Evolutionary conservation across 441 rosid genomes (phyloP).

Genomic region (Bruguiera hainesii): DNA sequence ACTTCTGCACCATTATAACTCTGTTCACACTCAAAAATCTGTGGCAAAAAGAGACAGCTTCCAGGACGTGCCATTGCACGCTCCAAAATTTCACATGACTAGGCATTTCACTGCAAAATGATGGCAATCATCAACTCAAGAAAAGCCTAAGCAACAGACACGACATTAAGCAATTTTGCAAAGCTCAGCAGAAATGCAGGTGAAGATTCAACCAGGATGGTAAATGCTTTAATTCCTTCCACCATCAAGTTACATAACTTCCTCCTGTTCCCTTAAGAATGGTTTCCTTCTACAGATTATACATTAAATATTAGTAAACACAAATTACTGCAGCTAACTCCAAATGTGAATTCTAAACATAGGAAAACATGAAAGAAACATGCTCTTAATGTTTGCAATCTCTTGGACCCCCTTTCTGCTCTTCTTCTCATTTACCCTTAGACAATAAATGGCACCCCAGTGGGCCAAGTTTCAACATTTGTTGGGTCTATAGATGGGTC

Average conservation of each 20-base stretch:
- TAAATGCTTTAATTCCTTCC: neutral
- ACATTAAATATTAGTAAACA: neutral
- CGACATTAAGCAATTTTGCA: neutral
- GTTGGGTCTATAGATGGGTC: too few relatives aligned
- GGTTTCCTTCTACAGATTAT: neutral
- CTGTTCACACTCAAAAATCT: slow-evolving; percentile 29
- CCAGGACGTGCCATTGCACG: slow-evolving; percentile 34
- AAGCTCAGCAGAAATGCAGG: neutral
- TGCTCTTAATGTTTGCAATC: too few relatives aligned
- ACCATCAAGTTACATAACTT: neutral
- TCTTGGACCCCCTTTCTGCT: too few relatives aligned
- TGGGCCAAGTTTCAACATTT: too few relatives aligned
- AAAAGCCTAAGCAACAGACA: neutral
- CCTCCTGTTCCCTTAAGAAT: neutral
- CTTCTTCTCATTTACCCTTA: too few relatives aligned
- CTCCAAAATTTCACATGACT: slow-evolving; percentile 36
- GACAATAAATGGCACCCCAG: too few relatives aligned
- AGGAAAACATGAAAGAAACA: too few relatives aligned
- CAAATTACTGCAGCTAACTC: too few relatives aligned
- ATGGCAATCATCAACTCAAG: neutral
- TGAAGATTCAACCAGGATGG: neutral
- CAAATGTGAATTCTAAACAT: too few relatives aligned
- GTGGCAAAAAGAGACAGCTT: slow-evolving; percentile 34
- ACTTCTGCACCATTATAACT: slow-evolving; percentile 32
- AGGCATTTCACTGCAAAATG: slow-evolving; percentile 38